Evolutionary conservation across 106 monocot genomes (phyloP), one percentile per base, ranked within the genome.

Genomic region (Iris macrosiphon): DNA sequence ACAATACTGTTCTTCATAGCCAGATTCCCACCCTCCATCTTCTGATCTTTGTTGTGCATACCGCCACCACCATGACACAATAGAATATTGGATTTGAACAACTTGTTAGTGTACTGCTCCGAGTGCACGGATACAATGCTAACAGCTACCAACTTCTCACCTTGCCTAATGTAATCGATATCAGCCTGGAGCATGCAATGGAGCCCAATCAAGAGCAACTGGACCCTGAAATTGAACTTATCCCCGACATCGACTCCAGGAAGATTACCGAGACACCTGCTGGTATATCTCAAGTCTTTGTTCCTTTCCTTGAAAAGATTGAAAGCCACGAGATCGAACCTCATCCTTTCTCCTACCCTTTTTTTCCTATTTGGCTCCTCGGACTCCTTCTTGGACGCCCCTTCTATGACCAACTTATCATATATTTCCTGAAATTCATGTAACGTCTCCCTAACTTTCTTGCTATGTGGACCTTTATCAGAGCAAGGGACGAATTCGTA

Each of bases 241-340:
- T 85, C 85, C 8, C 85, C 85, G 49, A 76, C 19, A 31, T 72
- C 58, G 42, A 80, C 41, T 25, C 85, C 85, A 11, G 85, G 80
- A 11, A 85, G 55, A 32, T 33, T 75, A 34, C 80, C 85, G 1
- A 76, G 3, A 46, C 35, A 64, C 35, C 65, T 75, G 32, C 40
- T 64, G 1, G 6, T 25, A 43, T 55, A 35, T 7, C 16, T 21
- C 32, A 59, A 19, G 33, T 24, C 16, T 15, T 55, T 42, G 19
- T 37, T 26, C 25, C 41, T 68, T 13, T 68, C 71, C 59, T 67
- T 75, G 48, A 75, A 60, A 6, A 63, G 40, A 30, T 43, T 65
- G 7, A 61, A 66, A 49, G 80, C 85, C 31, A 30, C 15, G 10
- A 64, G 7, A 70, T 69, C 79, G 28, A 60, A 45, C 30, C 46